Conservation (phyloP, 163 green algal genomes). For the Chlamydomonas reinhardtii region DNA sequence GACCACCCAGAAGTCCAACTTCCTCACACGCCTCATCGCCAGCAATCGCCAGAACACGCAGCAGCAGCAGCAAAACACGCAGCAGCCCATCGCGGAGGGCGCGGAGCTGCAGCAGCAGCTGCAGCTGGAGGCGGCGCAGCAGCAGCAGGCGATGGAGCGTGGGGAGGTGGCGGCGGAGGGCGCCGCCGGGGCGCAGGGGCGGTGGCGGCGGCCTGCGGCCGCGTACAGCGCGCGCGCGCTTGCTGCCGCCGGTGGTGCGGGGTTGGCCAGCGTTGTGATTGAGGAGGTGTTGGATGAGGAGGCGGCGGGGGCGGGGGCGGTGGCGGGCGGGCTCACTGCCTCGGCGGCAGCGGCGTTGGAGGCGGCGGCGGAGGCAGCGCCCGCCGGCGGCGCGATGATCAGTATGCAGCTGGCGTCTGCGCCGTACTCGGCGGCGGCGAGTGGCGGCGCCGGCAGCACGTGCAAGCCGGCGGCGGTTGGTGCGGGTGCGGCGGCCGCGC, state of each 20-base stretch:
- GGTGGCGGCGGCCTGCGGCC: neutral
- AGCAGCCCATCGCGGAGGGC: constrained; percentile 10
- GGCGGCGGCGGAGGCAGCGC: too few relatives aligned
- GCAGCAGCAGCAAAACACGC: too few relatives aligned
- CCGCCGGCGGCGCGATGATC: too few relatives aligned
- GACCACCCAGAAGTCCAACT: constrained; percentile 42
- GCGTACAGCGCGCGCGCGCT: too few relatives aligned
- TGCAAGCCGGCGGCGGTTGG: neutral
- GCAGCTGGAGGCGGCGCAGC: neutral
- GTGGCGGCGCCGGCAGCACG: too few relatives aligned
- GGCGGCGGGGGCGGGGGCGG: neutral
- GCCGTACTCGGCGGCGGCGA: neutral
- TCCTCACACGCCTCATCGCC: constrained; percentile 41
- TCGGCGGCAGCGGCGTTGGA: too few relatives aligned
- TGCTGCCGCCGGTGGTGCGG: too few relatives aligned
- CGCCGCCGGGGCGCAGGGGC: neutral
- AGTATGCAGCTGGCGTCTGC: too few relatives aligned
- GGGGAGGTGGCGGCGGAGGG: neutral
- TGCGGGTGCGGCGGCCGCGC: neutral
- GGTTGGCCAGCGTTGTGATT: too few relatives aligned
- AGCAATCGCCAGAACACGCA: constrained; percentile 17
- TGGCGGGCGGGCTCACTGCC: neutral
- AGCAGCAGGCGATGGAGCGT: too few relatives aligned
- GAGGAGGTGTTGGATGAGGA: neutral
- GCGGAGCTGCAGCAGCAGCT: neutral